phyloP scores from a whole-genome alignment of 805 yeast genomes.

The Isabelozyma rhagii region DNA sequence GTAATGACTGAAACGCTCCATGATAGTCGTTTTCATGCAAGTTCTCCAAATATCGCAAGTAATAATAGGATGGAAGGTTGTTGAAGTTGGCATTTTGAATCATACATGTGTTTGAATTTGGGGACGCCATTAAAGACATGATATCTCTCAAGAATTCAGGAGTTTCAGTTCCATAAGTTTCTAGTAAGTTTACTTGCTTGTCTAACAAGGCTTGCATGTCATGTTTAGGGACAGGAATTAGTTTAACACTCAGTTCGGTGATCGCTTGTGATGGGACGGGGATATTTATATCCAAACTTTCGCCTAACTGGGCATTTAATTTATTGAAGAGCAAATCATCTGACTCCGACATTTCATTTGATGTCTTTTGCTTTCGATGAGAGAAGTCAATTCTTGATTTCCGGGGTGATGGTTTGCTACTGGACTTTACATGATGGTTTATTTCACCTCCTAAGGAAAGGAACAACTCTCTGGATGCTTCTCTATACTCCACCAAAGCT shows the following conservation, averaged over 20 bases:
- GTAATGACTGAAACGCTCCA: conserved; percentile 48
- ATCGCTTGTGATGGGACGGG: conserved; percentile 5
- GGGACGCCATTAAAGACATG: conserved; percentile 44
- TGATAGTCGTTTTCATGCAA: conserved; percentile 60
- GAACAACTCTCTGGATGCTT: conserved; percentile 18
- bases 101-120: conserved; percentile 34
- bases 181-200: conserved; percentile 51
- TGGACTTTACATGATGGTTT: background rate
- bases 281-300: conserved; percentile 7
- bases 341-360: conserved; percentile 1
- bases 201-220: conserved; percentile 50
- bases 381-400: background rate
- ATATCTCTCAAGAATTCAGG: conserved; percentile 42
- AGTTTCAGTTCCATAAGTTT: conserved; percentile 48
- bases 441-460: conserved; percentile 8
- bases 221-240: conserved; percentile 45
- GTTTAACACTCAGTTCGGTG: conserved; percentile 6
- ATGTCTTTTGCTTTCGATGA: background rate
- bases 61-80: conserved; percentile 42
- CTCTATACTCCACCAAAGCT: conserved; percentile 34
- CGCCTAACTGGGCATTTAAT: conserved; percentile 10
- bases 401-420: background rate
- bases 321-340: conserved; percentile 12
- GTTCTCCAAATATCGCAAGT: conserved; percentile 58
- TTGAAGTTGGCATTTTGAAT: conserved; percentile 29